phyloP scores from a whole-genome alignment of 116 monocot species.

The Trichopus zeylanicus region DNA sequence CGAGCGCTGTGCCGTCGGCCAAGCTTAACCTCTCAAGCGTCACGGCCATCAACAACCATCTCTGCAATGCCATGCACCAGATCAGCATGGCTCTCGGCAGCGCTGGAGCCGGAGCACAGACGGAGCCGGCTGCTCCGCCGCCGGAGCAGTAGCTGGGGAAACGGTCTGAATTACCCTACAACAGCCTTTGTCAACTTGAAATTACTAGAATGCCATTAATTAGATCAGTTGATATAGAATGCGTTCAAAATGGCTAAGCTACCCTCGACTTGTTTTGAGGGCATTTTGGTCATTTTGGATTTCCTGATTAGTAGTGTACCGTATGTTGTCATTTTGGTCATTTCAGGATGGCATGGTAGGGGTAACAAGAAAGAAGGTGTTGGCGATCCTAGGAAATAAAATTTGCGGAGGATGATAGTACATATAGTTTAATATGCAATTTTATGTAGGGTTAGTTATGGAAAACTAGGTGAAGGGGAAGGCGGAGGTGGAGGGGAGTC shows the following conservation, averaged over 20 bases:
- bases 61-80: slow-evolving; percentile 69
- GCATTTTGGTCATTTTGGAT: slow-evolving; percentile 22
- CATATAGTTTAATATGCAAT: not conserved
- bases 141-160: slow-evolving; percentile 8
- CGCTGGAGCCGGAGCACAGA: not conserved
- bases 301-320: too few species aligned
- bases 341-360: slow-evolving; percentile 22
- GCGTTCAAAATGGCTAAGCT: slow-evolving; percentile 56
- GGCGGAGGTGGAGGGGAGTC: slow-evolving; percentile 77
- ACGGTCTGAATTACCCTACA: not conserved
- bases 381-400: not conserved
- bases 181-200: not conserved
- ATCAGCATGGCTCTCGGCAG: slow-evolving; percentile 41
- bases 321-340: slow-evolving; percentile 25
- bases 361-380: not conserved
- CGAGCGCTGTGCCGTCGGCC: slow-evolving; percentile 70
- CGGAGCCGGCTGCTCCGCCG: not conserved
- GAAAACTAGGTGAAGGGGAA: not conserved
- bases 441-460: not conserved
- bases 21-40: slow-evolving; percentile 88
- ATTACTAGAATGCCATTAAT: slow-evolving; percentile 11
- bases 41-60: slow-evolving; percentile 72
- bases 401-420: not conserved
- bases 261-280: slow-evolving; percentile 20
- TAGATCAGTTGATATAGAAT: not conserved